Percentiles rank a stretch among this genome's conserved stretches.
Conservation (phyloP, 2,329 filamentous ascomycete genomes). For the Colletotrichum nymphaeae region DNA sequence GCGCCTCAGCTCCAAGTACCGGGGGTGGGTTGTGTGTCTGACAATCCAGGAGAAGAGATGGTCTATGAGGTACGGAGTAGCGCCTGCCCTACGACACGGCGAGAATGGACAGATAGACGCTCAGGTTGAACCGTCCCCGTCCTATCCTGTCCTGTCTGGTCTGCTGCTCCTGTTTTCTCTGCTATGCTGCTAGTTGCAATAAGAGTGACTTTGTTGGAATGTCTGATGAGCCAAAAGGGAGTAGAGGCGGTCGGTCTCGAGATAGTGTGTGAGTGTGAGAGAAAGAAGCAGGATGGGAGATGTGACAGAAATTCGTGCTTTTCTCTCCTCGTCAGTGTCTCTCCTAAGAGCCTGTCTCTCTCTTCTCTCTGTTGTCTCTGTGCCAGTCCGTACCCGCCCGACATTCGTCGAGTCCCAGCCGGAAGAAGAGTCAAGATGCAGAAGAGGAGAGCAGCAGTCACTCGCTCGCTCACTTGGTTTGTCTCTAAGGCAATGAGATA, state of each 20-base stretch:
- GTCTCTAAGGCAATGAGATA: neutral
- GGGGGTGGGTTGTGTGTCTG: conserved; percentile 30
- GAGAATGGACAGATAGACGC: neutral
- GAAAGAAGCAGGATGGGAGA: conserved; percentile 28
- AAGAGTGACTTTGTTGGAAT: conserved; percentile 14
- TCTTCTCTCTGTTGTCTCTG: conserved; percentile 13
- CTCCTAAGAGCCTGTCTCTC: conserved; percentile 13
- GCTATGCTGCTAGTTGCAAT: conserved; percentile 5
- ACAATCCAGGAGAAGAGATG: conserved; percentile 10
- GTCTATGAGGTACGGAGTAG: neutral
- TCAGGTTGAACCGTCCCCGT: neutral
- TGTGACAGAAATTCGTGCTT: conserved; percentile 29
- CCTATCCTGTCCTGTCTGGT: neutral
- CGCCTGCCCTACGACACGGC: conserved; percentile 22
- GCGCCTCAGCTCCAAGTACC: conserved; percentile 35
- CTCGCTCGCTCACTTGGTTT: neutral
- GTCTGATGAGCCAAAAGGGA: conserved; percentile 18
- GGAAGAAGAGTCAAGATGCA: conserved; percentile 20
- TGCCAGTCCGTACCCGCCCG: conserved; percentile 7
- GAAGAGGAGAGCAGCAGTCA: neutral
- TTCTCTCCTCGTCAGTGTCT: conserved; percentile 29
- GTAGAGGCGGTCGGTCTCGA: neutral
- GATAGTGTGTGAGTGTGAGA: neutral
- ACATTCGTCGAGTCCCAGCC: conserved; percentile 16
- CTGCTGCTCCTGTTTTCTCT: neutral